Evolutionary conservation across 768 basidiomycete genomes (phyloP).

Genomic region (Lactarius sanguifluus): DNA sequence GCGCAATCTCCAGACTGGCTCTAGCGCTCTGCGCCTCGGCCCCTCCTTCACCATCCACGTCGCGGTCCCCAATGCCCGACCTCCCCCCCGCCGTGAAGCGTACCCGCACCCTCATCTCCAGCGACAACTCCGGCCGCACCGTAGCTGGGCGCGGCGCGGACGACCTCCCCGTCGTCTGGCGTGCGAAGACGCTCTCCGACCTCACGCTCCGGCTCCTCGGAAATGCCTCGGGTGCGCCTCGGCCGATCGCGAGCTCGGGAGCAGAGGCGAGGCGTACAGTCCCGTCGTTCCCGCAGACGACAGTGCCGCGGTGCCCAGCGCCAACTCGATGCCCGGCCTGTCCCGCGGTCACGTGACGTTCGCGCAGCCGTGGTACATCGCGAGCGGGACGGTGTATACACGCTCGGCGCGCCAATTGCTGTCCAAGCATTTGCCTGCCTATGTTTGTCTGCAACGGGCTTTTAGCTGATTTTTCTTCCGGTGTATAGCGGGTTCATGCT

Average conservation of each 20-base stretch:
- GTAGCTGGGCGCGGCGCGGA: conserved; percentile 58
- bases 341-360: conserved; percentile 57
- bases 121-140: conserved; percentile 59
- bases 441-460: conserved; percentile 17
- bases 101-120: conserved; percentile 41
- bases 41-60: conserved; percentile 51
- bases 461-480: background rate
- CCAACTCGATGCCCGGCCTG: conserved; percentile 50
- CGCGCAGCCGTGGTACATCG: conserved; percentile 50
- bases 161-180: conserved; percentile 41
- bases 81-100: conserved; percentile 54
- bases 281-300: conserved; percentile 46
- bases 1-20: conserved; percentile 33
- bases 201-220: conserved; percentile 44
- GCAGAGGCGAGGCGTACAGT: conserved; percentile 47
- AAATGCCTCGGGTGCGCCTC: background rate
- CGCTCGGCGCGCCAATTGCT: conserved; percentile 39
- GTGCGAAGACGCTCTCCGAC: conserved; percentile 43
- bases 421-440: conserved; percentile 49
- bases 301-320: conserved; percentile 38
- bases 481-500: conserved; percentile 72
- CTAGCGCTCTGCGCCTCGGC: conserved; percentile 42
- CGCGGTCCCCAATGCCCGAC: conserved; percentile 49
- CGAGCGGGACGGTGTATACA: conserved; percentile 36
- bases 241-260: conserved; percentile 37